Conservation (phyloP, 1,284 basidiomycete species). For the Athelia sp. region DNA sequence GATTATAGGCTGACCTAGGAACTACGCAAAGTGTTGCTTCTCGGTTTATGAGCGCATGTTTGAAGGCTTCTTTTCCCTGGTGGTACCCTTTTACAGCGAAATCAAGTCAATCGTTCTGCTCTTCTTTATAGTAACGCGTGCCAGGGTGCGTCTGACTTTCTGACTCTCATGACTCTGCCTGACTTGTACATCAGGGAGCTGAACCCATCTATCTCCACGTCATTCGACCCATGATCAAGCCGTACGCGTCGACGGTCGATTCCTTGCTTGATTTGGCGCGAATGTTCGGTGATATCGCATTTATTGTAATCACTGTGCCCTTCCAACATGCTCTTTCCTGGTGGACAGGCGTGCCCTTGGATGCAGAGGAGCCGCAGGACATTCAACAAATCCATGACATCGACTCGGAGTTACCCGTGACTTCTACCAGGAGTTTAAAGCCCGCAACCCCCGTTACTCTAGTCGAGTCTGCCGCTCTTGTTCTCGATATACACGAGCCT, state of each 20-base stretch:
- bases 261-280: slow-evolving; percentile 49
- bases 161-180: slow-evolving; percentile 5
- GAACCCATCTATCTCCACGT: slow-evolving; percentile 75
- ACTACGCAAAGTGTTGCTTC: slow-evolving; percentile 48
- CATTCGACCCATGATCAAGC: slow-evolving; percentile 66
- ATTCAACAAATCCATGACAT: background rate
- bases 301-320: slow-evolving; percentile 51
- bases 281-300: slow-evolving; percentile 61
- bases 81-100: slow-evolving; percentile 77
- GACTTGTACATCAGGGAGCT: slow-evolving; percentile 48
- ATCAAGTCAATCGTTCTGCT: slow-evolving; percentile 65
- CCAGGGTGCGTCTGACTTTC: slow-evolving; percentile 47
- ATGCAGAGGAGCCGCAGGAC: slow-evolving; percentile 2
- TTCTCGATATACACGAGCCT: background rate
- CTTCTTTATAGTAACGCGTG: slow-evolving; percentile 69
- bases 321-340: slow-evolving; percentile 38
- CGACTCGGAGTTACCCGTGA: background rate
- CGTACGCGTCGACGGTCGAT: slow-evolving; percentile 60
- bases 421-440: background rate
- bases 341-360: slow-evolving; percentile 26
- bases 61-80: slow-evolving; percentile 58
- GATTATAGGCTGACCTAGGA: slow-evolving; percentile 11
- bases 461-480: background rate
- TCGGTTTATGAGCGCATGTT: slow-evolving; percentile 57
- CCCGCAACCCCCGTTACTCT: background rate